Conservation (phyloP, 2,329 filamentous ascomycete species). For the Penicillium sp. region DNA sequence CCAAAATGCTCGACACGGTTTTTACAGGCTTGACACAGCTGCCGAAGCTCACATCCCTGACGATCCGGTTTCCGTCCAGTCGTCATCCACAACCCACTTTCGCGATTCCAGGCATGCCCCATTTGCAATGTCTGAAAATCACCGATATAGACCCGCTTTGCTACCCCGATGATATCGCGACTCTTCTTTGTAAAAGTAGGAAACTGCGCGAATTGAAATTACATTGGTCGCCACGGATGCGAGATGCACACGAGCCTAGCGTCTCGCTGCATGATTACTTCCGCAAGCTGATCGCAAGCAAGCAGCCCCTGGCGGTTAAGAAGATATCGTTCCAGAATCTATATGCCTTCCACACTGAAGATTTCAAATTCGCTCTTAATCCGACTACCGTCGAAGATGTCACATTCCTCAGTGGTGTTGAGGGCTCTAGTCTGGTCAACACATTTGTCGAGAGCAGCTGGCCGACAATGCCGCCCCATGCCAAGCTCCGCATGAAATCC, state of each 20-base stretch:
- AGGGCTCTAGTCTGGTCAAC: conserved; percentile 39
- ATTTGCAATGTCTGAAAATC: conserved; percentile 54
- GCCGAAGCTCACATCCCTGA: conserved; percentile 53
- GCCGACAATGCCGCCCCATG: conserved; percentile 38
- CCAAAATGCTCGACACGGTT: conserved; percentile 59
- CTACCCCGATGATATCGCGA: conserved; percentile 63
- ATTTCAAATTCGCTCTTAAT: conserved; percentile 49
- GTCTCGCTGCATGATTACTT: conserved; percentile 57
- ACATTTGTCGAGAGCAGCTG: conserved; percentile 60
- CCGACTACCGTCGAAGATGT: conserved; percentile 46
- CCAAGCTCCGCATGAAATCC: conserved; percentile 46
- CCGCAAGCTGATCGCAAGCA: conserved; percentile 52
- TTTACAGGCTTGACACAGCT: conserved; percentile 57
- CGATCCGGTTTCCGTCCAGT: conserved; percentile 56
- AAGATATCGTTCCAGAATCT: conserved; percentile 59
- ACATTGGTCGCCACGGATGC: conserved; percentile 64
- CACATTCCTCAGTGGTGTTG: conserved; percentile 54
- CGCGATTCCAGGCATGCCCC: conserved; percentile 57
- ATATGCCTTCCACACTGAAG: conserved; percentile 53
- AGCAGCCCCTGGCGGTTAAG: conserved; percentile 49
- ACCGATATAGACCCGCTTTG: conserved; percentile 64
- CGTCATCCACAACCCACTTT: conserved; percentile 59
- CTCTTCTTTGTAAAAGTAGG: conserved; percentile 54
- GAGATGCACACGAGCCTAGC: conserved; percentile 58
- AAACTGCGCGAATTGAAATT: conserved; percentile 57